A percentile compares a stretch with the other conserved stretches of the same genome.
phyloP scores from a whole-genome alignment of 2,329 filamentous ascomycete genomes.

The Fusarium sp. region DNA sequence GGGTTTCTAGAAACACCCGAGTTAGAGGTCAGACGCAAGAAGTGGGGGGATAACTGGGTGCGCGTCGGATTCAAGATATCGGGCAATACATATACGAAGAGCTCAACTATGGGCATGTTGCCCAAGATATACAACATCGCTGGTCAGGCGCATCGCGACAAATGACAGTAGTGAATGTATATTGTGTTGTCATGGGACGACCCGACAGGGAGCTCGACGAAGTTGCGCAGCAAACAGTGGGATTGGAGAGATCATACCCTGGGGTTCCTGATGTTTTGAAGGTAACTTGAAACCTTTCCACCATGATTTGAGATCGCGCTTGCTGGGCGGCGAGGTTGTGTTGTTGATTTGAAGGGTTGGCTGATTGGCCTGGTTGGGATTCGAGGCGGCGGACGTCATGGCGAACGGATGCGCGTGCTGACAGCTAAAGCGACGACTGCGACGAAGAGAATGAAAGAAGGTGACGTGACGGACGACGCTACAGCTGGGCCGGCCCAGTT shows the following conservation, averaged over 20 bases:
- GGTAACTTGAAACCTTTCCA: conserved; percentile 94
- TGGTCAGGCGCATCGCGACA: conserved; percentile 14
- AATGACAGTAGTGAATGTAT: neutral
- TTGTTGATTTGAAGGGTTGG: conserved; percentile 54
- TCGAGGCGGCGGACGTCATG: conserved; percentile 58
- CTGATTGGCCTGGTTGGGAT: conserved; percentile 53
- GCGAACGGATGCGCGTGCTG: conserved; percentile 37
- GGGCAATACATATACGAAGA: conserved; percentile 8
- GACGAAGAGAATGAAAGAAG: conserved; percentile 21
- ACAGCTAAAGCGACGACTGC: conserved; percentile 18
- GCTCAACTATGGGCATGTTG: neutral
- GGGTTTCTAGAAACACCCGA: conserved; percentile 57
- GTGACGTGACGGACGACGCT: conserved; percentile 39
- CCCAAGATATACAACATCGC: neutral
- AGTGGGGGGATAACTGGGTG: conserved; percentile 10
- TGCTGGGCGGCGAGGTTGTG: conserved; percentile 81
- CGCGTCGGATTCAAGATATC: neutral
- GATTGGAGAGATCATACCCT: conserved; percentile 61
- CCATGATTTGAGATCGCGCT: conserved; percentile 93
- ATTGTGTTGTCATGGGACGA: conserved; percentile 7
- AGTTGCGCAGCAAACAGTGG: conserved; percentile 19
- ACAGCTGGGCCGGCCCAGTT: conserved; percentile 51
- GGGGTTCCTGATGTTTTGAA: conserved; percentile 68
- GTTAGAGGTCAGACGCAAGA: conserved; percentile 36
- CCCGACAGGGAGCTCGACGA: conserved; percentile 8